phyloP scores from a whole-genome alignment of 139 green algal genomes.

The Auxenochlorella pyrenoidosa region DNA sequence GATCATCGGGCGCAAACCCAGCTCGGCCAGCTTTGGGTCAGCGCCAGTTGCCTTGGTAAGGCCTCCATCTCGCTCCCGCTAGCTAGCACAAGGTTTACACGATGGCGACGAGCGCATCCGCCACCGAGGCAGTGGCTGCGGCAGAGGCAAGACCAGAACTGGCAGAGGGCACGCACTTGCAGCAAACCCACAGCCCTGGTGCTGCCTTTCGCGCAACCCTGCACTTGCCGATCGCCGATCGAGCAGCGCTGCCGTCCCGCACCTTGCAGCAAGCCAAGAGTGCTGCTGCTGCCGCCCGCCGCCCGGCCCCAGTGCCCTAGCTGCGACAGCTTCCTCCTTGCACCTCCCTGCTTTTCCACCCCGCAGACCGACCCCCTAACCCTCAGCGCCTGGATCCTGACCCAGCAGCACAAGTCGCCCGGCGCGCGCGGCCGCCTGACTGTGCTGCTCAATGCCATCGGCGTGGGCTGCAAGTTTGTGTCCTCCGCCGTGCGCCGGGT shows the following conservation, averaged over 20 bases:
- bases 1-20: no score
- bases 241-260: no score
- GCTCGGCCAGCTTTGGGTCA: not conserved
- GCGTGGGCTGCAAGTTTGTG: slow-evolving; percentile 77
- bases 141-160: not conserved
- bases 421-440: slow-evolving; percentile 58
- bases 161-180: no score
- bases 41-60: not conserved
- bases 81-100: not conserved
- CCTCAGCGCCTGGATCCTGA: slow-evolving; percentile 52
- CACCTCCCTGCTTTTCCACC: no score
- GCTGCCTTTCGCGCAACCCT: no score
- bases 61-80: not conserved
- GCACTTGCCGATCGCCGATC: no score
- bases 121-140: not conserved
- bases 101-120: not conserved
- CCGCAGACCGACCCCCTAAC: slow-evolving; percentile 58
- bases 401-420: slow-evolving; percentile 49
- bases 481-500: slow-evolving; percentile 57
- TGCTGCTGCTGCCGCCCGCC: not conserved
- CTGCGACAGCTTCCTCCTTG: not conserved
- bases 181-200: no score
- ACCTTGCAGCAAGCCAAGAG: no score
- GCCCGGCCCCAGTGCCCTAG: not conserved
- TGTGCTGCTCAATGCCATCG: slow-evolving; percentile 69